Percentiles rank a stretch among this genome's conserved stretches.
phyloP scores from a whole-genome alignment of 2,329 filamentous ascomycete species.

The Fusarium piperis region DNA sequence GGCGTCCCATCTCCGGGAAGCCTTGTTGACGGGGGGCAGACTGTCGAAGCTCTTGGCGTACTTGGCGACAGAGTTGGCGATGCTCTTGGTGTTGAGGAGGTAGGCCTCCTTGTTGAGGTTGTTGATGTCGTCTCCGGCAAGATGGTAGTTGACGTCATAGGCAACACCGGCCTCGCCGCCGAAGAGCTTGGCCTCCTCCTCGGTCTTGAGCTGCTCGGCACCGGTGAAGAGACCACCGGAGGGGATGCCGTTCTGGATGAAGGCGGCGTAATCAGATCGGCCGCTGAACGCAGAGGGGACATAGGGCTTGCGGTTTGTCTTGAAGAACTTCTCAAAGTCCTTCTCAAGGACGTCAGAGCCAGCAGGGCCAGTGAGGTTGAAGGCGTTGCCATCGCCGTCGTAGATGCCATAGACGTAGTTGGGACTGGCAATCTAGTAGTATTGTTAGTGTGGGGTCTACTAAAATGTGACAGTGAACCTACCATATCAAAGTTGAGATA shows the following conservation, averaged over 20 bases:
- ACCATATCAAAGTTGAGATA: slow-evolving; percentile 69
- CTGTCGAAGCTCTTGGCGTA: slow-evolving; percentile 52
- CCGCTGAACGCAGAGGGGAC: slow-evolving; percentile 72
- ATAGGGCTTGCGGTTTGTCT: slow-evolving; percentile 57
- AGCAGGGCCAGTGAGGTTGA: slow-evolving; percentile 62
- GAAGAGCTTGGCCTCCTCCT: slow-evolving; percentile 66
- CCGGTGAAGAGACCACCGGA: slow-evolving; percentile 76
- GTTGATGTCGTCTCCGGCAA: slow-evolving; percentile 53
- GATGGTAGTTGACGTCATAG: slow-evolving; percentile 59
- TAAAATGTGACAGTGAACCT: neutral
- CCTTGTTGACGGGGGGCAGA: slow-evolving; percentile 43
- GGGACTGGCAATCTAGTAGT: slow-evolving; percentile 53
- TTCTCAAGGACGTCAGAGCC: slow-evolving; percentile 69
- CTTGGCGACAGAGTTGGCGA: slow-evolving; percentile 53
- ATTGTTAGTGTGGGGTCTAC: neutral
- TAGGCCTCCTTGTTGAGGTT: slow-evolving; percentile 55
- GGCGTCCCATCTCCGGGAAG: slow-evolving; percentile 44
- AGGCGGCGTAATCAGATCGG: slow-evolving; percentile 73
- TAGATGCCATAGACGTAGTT: slow-evolving; percentile 66
- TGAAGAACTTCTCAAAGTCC: slow-evolving; percentile 67
- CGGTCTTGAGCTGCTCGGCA: slow-evolving; percentile 71
- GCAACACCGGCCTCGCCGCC: slow-evolving; percentile 67
- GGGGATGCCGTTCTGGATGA: slow-evolving; percentile 73
- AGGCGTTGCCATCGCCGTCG: slow-evolving; percentile 68
- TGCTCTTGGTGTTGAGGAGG: slow-evolving; percentile 56